Evolutionary conservation across 345 rosid genomes (phyloP), one percentile per base, ranked within the genome.

Genomic region (Salix viminalis): DNA sequence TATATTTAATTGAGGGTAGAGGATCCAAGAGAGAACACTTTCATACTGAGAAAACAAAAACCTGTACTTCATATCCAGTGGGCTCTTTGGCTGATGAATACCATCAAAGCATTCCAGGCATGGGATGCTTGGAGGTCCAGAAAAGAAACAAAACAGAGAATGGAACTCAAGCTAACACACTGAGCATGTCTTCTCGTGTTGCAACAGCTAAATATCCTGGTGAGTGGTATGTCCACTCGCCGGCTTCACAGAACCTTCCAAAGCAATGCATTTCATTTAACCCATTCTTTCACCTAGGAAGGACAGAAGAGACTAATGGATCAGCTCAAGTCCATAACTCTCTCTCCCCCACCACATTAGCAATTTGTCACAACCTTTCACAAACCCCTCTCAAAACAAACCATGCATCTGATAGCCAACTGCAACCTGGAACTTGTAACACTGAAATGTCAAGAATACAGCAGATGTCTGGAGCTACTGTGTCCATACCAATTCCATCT

Each of bases 61-160:
- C 71, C 13, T 32, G 60, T 68, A 82, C 41, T 9, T 37, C 72
- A 61, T 74, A 78, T 79, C 67, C 81, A 75, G 71, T 54, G 28
- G 77, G 44, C 70, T 66, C 69, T 7, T 56, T 86, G 69, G 41
- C 11, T 48, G 66, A 81, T 76, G 81, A 74, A 75, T 56, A 54
- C 66, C 70, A 77, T 56, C 81, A 66, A 75, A 81, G 48, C 75
- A 74, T 30, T 58, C 50, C 32, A 21, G 75, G 60, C 66, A 70
- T 72, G 18, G 66, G 39, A 69, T 56, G 60, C 79, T 72, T 74
- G 67, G 83, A 80, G 42, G 75, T 74, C 72, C 70, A 21, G 37
- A 88, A 88, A 85, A 91, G 79, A 84, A 79, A 32, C 79, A 87
- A 70, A 85, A 78, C 71, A n/a, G 85, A 85, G 69, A 76, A 79